Percentiles rank a stretch among this genome's conserved stretches.
phyloP scores from a whole-genome alignment of 169 alveolate genomes.

The Eimeria falciformis region DNA sequence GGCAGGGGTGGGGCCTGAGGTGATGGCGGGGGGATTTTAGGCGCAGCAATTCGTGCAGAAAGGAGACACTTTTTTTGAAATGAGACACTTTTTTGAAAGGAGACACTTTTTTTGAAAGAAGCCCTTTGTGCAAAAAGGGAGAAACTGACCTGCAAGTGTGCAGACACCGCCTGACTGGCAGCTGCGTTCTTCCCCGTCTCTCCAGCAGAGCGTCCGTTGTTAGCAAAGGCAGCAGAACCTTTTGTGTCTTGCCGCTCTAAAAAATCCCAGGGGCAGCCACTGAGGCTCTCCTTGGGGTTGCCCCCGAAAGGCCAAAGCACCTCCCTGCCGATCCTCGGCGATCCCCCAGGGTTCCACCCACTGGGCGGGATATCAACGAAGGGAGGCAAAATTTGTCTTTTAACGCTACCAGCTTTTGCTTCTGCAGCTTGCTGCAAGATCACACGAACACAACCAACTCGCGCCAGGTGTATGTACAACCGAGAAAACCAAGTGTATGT shows the following conservation, averaged over 20 bases:
- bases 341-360: slow-evolving; percentile 4
- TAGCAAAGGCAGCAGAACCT: no score
- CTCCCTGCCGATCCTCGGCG: background rate
- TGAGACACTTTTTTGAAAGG: no score
- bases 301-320: slow-evolving; percentile 57
- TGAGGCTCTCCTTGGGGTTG: background rate
- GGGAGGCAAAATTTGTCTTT: slow-evolving; percentile 19
- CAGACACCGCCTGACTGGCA: background rate
- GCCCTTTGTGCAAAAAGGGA: background rate
- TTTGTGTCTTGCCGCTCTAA: background rate
- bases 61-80: no score
- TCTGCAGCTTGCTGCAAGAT: slow-evolving; percentile 32
- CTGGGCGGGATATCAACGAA: slow-evolving; percentile 33
- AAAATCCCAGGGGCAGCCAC: background rate
- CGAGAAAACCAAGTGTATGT: background rate
- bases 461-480: background rate
- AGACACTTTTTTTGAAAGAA: background rate
- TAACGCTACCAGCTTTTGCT: background rate
- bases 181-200: background rate
- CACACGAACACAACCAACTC: background rate
- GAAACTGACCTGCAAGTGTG: background rate
- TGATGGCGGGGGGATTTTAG: no score
- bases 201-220: no score
- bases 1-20: background rate
- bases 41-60: no score